Base-by-base conservation (phyloP, 305 asterid genomes). In the Rubia peregrina region DNA sequence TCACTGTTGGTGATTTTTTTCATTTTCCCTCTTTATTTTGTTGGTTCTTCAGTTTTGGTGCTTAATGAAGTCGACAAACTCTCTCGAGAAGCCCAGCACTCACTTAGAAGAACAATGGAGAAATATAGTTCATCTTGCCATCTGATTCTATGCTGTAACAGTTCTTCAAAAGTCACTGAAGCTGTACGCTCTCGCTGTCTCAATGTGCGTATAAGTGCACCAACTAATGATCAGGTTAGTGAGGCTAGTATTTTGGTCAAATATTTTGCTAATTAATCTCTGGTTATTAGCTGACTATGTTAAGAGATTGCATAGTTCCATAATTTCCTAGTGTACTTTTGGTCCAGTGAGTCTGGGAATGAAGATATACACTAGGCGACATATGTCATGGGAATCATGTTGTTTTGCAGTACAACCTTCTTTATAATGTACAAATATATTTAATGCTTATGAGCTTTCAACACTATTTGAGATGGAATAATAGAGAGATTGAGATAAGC, bases 91-190 rank as follows among this genome's bases (percentile, higher is more conserved):
- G 98, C 97, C 75, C 98, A 94, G 33, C 97, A 94, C 80, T 94
- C 98, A 74, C 97, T 94, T 40, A 84, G 97, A 75, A 89, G 97
- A 82, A 94, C 97, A 76, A 94, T 94, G 98, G 98, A 94, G 89
- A 94, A 91, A 81, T 91, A 91, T 68, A 94, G 98, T 84, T 75
- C 93, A 33, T 91, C 96, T 46, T 94, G 98, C 81, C 92, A 97
- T 51, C 88, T 94, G 78, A 88, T 94, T 67, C 82, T 91, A 59
- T 94, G 98, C 86, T 89, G 97, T 80, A 94, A 91, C 84, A 91
- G 97, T 85, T 94, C 97, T 79, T 94, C 98, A 70, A 91, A 88
- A 82, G 98, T 94, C 78, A 87, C 88, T 67, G 98, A 91, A 86
- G 98, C 97, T 51, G 94, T 94, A 71, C 98, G 97, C 69, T 94